Evolutionary conservation across 2,329 filamentous ascomycete genomes (phyloP), one percentile per base, ranked within the genome.

Genomic region (Aureobasidium pullulans): DNA sequence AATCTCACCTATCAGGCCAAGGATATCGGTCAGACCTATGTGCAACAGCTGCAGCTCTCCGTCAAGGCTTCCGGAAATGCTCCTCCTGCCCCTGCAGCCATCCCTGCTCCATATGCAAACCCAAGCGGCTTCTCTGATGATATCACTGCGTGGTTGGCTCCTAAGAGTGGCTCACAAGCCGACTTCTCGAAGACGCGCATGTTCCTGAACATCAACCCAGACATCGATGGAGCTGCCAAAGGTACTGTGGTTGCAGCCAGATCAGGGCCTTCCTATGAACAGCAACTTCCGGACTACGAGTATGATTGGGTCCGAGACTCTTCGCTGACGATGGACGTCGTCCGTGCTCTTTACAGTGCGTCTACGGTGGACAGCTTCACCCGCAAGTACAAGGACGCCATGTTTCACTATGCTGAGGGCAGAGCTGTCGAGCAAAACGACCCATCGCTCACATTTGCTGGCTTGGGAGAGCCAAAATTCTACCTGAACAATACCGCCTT

Each of bases 221-320:
- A 61, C 34, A 61, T 69, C 23, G 48, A 60, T 19, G 68, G 66
- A 8, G 68, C 66, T 19, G 68, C 62, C 7, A 61, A 65, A 54
- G 69, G 69, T 5, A 66, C 66, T 1, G 68, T 71, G 10, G 66
- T 71, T 15, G 69, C 69, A 3, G 68, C 68, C 39, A 64, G 67
- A 16, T 69, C 67, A 43, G 66, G 65, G 19, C 66, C 66, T 2
- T 63, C 50, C 23, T 69, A 67, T 57, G 58, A 61, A 5, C 64
- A 67, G 29, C 65, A 62, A 11, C 46, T 64, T 13, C 69, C 69
- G 8, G 66, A 70, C 49, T 71, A 71, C 61, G 65, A 64, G n/a
- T 71, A 71, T 59, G 67, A 69, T 54, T 71, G 69, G 68, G 67
- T 70, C 2, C 62, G 68, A 47, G 68, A 70, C 42, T 64, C 66